A percentile compares a stretch with the other conserved stretches of the same genome.
Conservation (phyloP, 2,329 filamentous ascomycete genomes). For the Aspergillus amoenus region DNA sequence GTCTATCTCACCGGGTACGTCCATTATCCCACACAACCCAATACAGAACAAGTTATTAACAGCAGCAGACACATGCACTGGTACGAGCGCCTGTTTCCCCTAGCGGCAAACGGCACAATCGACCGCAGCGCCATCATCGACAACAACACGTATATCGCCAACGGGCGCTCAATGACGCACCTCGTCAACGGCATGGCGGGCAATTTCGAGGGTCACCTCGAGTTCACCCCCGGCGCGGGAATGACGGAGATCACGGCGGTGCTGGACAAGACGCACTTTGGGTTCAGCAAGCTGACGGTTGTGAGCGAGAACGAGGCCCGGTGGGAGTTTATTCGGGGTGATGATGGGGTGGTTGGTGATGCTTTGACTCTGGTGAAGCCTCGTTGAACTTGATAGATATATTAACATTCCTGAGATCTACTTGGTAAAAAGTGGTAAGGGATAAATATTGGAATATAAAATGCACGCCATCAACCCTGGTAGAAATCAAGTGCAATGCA, state of each 20-base stretch:
- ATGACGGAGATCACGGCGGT: slow-evolving; percentile 45
- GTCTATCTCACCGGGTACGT: slow-evolving; percentile 43
- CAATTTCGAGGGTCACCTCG: slow-evolving; percentile 52
- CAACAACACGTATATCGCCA: slow-evolving; percentile 51
- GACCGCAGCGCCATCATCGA: slow-evolving; percentile 43
- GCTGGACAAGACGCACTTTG: slow-evolving; percentile 49
- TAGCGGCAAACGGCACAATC: slow-evolving; percentile 43
- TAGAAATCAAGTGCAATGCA: too few relatives aligned
- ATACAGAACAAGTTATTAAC: background rate
- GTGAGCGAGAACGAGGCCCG: slow-evolving; percentile 41
- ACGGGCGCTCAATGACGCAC: slow-evolving; percentile 51
- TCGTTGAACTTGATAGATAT: too few relatives aligned
- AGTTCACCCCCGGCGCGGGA: slow-evolving; percentile 33
- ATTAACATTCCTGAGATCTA: too few relatives aligned
- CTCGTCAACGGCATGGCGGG: slow-evolving; percentile 56
- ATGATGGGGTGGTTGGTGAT: slow-evolving; percentile 39
- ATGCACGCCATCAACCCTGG: too few relatives aligned
- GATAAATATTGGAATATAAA: too few relatives aligned
- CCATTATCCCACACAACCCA: too few relatives aligned
- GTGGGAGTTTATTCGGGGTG: slow-evolving; percentile 50
- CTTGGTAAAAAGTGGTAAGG: too few relatives aligned
- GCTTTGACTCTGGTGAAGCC: slow-evolving; percentile 37
- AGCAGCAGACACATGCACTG: slow-evolving; percentile 46
- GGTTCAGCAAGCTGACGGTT: slow-evolving; percentile 50
- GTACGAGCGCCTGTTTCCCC: slow-evolving; percentile 47